A percentile compares a stretch with the other conserved stretches of the same genome.
Conservation (phyloP, 345 rosid genomes). For the Punica granatum region DNA sequence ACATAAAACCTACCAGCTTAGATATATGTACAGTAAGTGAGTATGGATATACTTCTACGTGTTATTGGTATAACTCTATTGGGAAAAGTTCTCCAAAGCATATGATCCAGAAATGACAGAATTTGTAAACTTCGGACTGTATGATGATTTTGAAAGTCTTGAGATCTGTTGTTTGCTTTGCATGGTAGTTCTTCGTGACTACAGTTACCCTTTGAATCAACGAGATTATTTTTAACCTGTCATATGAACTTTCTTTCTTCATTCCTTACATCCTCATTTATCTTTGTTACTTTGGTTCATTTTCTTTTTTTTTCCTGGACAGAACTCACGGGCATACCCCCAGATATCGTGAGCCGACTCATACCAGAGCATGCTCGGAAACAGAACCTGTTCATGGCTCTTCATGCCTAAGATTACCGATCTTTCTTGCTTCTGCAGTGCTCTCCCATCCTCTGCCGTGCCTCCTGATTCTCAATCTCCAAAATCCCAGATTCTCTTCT, state of each 20-base stretch:
- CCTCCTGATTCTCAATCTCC: neutral
- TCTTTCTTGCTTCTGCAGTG: neutral
- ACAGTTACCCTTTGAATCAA: neutral
- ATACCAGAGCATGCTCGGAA: slow-evolving; percentile 86
- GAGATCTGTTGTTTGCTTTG: neutral
- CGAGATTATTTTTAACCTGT: neutral
- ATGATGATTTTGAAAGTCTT: neutral
- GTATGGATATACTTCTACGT: too few relatives aligned
- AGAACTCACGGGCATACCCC: slow-evolving; percentile 73
- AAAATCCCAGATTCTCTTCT: neutral
- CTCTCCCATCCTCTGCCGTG: neutral
- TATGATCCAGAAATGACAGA: neutral
- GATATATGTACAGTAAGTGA: too few relatives aligned
- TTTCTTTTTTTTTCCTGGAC: slow-evolving; percentile 11
- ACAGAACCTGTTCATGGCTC: slow-evolving; percentile 88
- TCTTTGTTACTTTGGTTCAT: neutral
- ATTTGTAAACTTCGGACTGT: neutral
- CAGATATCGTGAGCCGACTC: slow-evolving; percentile 55
- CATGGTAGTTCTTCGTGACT: neutral
- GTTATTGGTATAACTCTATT: too few relatives aligned
- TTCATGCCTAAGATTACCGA: slow-evolving; percentile 30
- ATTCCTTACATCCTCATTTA: neutral
- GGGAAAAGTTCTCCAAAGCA: neutral
- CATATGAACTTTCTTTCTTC: neutral
- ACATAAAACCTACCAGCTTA: neutral